Conservation (phyloP, 176 grass and related monocot genomes). For the Echinochloa phyllopogon region DNA sequence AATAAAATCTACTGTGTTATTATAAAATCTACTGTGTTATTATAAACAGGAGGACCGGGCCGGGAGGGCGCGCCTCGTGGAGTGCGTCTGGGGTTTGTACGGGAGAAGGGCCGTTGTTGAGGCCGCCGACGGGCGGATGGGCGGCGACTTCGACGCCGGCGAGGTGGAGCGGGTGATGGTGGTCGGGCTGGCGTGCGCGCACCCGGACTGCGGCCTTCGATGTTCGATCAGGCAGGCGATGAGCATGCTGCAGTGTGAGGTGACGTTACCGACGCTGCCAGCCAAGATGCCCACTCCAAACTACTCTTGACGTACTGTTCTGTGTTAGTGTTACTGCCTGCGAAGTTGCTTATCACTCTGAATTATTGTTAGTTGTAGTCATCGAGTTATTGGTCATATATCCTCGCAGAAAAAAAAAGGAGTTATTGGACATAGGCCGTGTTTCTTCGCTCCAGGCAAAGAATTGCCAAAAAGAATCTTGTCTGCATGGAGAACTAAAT, state of each 20-base stretch:
- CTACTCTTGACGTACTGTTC: not conserved
- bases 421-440: no score
- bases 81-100: not conserved
- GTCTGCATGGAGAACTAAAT: no score
- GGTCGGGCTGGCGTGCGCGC: slow-evolving; percentile 58
- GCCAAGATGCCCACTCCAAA: slow-evolving; percentile 54
- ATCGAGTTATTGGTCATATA: no score
- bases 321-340: no score
- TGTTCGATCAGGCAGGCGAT: slow-evolving; percentile 53
- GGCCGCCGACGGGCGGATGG: not conserved
- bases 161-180: slow-evolving; percentile 29
- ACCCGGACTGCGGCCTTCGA: slow-evolving; percentile 45
- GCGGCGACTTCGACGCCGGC: not conserved
- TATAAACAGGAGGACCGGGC: not conserved
- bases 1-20: no score
- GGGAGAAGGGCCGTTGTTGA: not conserved
- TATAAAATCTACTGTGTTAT: no score
- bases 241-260: slow-evolving; percentile 47
- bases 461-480: no score
- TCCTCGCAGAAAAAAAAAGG: no score
- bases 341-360: no score
- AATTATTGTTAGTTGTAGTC: no score
- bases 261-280: slow-evolving; percentile 46
- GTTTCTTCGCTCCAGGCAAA: no score
- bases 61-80: not conserved